Evolutionary conservation across 2,329 filamentous ascomycete genomes (phyloP).

Genomic region (Graphilbum fragrans): DNA sequence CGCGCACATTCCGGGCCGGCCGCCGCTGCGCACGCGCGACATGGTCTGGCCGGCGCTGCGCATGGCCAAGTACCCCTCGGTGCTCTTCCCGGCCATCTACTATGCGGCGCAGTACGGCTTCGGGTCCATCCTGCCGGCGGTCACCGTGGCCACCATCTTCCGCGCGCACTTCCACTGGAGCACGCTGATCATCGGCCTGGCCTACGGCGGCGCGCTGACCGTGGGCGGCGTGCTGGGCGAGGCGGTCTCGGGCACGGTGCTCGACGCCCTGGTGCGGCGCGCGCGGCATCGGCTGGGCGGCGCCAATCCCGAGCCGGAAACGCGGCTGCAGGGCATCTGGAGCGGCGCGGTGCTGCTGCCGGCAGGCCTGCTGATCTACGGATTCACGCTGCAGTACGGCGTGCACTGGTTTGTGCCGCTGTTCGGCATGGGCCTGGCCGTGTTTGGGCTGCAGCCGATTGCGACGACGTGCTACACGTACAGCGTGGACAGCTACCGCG

Average conservation of each 20-base stretch:
- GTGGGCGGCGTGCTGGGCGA: conserved; percentile 15
- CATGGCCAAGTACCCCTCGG: conserved; percentile 18
- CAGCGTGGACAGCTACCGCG: conserved; percentile 7
- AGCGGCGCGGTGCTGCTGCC: conserved; percentile 15
- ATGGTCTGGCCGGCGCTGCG: conserved; percentile 15
- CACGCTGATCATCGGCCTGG: conserved; percentile 17
- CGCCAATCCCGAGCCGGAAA: conserved; percentile 13
- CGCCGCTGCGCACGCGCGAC: conserved; percentile 4
- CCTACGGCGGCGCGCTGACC: conserved; percentile 16
- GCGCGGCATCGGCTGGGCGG: conserved; percentile 9
- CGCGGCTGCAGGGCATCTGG: conserved; percentile 16
- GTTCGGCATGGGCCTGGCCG: conserved; percentile 18
- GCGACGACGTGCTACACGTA: conserved; percentile 15
- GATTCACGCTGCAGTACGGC: conserved; percentile 17
- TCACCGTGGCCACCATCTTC: conserved; percentile 19
- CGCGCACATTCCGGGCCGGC: neutral
- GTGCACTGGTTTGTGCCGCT: conserved; percentile 16
- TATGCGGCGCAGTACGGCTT: conserved; percentile 19
- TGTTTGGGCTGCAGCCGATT: conserved; percentile 18
- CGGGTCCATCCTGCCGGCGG: conserved; percentile 18
- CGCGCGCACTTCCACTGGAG: conserved; percentile 16
- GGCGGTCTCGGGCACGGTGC: conserved; percentile 13
- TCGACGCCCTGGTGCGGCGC: conserved; percentile 13
- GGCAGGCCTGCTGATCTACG: conserved; percentile 18
- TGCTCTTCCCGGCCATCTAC: conserved; percentile 19